Conservation (phyloP, 208 protist genomes). For the Trypanosoma lewisi region DNA sequence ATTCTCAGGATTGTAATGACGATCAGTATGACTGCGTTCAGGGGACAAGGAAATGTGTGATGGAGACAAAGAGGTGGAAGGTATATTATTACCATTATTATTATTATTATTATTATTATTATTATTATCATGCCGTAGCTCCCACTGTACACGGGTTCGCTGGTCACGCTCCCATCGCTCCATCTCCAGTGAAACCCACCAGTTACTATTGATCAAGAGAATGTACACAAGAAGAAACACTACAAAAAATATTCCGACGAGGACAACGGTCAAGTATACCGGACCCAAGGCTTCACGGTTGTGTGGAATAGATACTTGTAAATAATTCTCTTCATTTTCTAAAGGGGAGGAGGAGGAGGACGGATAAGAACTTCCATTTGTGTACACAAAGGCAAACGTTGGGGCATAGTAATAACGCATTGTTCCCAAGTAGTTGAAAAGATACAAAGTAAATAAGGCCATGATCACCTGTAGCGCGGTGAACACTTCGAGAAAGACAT, state of each 20-base stretch:
- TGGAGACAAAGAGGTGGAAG: too few species aligned
- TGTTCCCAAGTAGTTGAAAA: slow-evolving; percentile 37
- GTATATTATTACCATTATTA: too few species aligned
- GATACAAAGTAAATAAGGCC: slow-evolving; percentile 23
- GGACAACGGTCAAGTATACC: slow-evolving; percentile 21
- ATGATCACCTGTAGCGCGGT: slow-evolving; percentile 27
- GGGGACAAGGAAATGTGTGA: too few species aligned
- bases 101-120: too few species aligned
- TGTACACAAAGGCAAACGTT: background rate
- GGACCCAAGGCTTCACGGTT: slow-evolving; percentile 5
- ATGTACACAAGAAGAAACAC: slow-evolving; percentile 14
- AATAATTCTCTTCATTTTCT: background rate
- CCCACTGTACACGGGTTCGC: background rate
- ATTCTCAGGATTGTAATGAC: slow-evolving; percentile 5
- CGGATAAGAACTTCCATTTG: background rate
- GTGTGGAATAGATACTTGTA: background rate
- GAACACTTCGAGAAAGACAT: slow-evolving; percentile 30
- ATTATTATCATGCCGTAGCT: background rate
- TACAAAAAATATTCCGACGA: slow-evolving; percentile 21
- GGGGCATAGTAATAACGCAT: slow-evolving; percentile 25
- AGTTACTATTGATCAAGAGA: slow-evolving; percentile 14
- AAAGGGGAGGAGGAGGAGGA: background rate
- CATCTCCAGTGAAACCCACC: slow-evolving; percentile 21
- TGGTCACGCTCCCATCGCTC: background rate
- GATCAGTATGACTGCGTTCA: too few species aligned